phyloP scores from a whole-genome alignment of 495 filamentous ascomycete genomes.

The Diplogelasinospora grovesii region DNA sequence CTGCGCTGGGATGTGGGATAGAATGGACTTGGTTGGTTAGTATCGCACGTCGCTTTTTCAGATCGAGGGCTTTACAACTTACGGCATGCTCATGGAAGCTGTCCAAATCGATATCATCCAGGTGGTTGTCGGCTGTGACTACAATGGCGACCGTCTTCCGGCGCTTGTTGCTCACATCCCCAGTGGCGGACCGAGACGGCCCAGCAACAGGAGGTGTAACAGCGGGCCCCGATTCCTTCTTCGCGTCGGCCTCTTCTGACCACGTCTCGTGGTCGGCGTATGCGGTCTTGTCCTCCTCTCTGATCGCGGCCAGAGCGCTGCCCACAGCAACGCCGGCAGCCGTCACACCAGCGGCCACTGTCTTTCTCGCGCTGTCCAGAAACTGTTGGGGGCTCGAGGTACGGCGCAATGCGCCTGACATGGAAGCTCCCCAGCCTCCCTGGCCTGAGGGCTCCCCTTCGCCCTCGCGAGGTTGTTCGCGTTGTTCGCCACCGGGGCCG shows the following conservation, averaged over 20 bases:
- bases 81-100: conserved; percentile 73
- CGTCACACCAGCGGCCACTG: conserved; percentile 69
- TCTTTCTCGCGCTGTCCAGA: conserved; percentile 69
- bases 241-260: conserved; percentile 68
- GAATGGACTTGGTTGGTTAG: conserved; percentile 60
- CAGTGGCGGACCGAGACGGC: conserved; percentile 18
- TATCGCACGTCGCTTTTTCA: neutral
- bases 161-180: conserved; percentile 34
- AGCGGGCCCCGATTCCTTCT: conserved; percentile 36
- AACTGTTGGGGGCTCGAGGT: conserved; percentile 88
- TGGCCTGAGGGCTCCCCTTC: conserved; percentile 40
- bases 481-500: conserved; percentile 29
- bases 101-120: conserved; percentile 53
- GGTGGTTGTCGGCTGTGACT: conserved; percentile 64
- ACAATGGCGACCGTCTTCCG: conserved; percentile 80
- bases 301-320: conserved; percentile 72
- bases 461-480: too few species aligned
- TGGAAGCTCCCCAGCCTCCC: conserved; percentile 66
- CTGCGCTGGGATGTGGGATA: conserved; percentile 76
- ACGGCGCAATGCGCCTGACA: conserved; percentile 75
- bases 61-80: conserved; percentile 29
- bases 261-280: conserved; percentile 79
- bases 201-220: too few species aligned
- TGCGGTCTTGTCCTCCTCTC: conserved; percentile 72
- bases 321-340: conserved; percentile 78